These are phyloP conservation scores for Ogataea ganodermae DNA, from an alignment of 805 yeast genomes.

Conservation along the genomic window DNA sequence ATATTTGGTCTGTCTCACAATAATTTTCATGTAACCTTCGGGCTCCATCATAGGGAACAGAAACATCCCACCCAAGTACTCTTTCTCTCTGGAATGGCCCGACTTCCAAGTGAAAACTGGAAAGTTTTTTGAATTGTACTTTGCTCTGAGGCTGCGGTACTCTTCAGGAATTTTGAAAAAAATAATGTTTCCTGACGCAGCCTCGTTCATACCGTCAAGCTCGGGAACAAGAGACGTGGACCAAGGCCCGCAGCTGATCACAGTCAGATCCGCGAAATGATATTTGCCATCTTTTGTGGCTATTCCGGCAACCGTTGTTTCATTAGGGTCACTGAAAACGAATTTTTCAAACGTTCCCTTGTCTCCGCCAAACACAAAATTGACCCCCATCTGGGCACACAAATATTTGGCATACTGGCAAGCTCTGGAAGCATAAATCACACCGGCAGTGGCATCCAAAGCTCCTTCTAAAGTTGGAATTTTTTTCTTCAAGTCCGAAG, in stretches of 20 bases:
- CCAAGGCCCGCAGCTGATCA: slow-evolving; percentile 38
- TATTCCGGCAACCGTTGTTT: slow-evolving; percentile 31
- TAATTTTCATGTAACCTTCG: slow-evolving; percentile 39
- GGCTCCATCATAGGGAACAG: slow-evolving; percentile 39
- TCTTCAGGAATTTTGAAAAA: slow-evolving; percentile 39
- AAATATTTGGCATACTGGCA: slow-evolving; percentile 33
- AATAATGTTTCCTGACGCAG: slow-evolving; percentile 39
- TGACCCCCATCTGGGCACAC: slow-evolving; percentile 36
- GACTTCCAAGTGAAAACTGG: slow-evolving; percentile 40
- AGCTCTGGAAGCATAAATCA: slow-evolving; percentile 39
- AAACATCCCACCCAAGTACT: slow-evolving; percentile 35
- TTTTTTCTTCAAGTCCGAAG: slow-evolving; percentile 18
- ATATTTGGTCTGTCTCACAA: slow-evolving; percentile 39
- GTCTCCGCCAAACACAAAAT: slow-evolving; percentile 35
- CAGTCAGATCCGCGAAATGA: slow-evolving; percentile 29
- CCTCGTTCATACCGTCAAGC: slow-evolving; percentile 40
- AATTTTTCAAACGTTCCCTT: slow-evolving; percentile 32
- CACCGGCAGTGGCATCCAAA: slow-evolving; percentile 37
- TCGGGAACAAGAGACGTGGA: slow-evolving; percentile 34
- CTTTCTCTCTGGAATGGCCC: slow-evolving; percentile 35
- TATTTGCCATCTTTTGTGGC: slow-evolving; percentile 30
- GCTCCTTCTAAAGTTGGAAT: slow-evolving; percentile 25
- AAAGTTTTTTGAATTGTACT: slow-evolving; percentile 36
- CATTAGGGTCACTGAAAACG: slow-evolving; percentile 18
- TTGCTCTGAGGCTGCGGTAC: slow-evolving; percentile 35